Conservation (phyloP, 106 monocot genomes). For the Acorus calamus region DNA sequence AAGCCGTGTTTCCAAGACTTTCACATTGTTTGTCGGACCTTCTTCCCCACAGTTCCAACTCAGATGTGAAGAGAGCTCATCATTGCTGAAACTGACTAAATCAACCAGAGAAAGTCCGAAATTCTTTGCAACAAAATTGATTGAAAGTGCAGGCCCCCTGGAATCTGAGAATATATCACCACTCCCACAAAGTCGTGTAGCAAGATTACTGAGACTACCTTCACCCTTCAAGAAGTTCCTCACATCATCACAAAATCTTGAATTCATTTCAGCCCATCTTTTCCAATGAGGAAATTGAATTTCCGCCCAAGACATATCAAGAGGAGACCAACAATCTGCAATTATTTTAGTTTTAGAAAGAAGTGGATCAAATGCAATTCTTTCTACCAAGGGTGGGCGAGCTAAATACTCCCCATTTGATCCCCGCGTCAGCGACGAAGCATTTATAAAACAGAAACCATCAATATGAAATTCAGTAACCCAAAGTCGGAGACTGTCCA, state of each 20-base stretch:
- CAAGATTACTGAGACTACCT: constrained; percentile 61
- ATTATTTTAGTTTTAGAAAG: constrained; percentile 70
- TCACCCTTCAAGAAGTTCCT: constrained; percentile 77
- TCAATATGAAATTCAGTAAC: constrained; percentile 72
- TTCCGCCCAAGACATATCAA: constrained; percentile 37
- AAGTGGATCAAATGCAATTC: constrained; percentile 76
- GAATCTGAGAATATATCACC: constrained; percentile 66
- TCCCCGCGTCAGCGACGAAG: constrained; percentile 35
- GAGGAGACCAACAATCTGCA: constrained; percentile 71
- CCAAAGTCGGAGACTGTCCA: constrained; percentile 84
- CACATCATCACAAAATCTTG: constrained; percentile 51
- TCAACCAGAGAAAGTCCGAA: constrained; percentile 75
- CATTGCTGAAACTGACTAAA: constrained; percentile 65
- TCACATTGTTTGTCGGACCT: constrained; percentile 41
- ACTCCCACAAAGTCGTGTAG: constrained; percentile 87
- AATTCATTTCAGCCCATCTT: constrained; percentile 80
- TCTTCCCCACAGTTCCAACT: constrained; percentile 96
- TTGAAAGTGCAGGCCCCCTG: constrained; percentile 65
- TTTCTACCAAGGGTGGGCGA: constrained; percentile 59
- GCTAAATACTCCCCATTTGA: constrained; percentile 30
- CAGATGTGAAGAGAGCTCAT: constrained; percentile 40
- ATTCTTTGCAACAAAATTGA: constrained; percentile 74
- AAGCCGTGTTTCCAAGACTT: constrained; percentile 49
- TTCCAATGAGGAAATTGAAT: constrained; percentile 83
- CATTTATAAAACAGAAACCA: constrained; percentile 78